Percentiles rank a stretch among this genome's conserved stretches.
phyloP scores from a whole-genome alignment of 2,329 filamentous ascomycete genomes.

The Ilyonectria mors-panacis region DNA sequence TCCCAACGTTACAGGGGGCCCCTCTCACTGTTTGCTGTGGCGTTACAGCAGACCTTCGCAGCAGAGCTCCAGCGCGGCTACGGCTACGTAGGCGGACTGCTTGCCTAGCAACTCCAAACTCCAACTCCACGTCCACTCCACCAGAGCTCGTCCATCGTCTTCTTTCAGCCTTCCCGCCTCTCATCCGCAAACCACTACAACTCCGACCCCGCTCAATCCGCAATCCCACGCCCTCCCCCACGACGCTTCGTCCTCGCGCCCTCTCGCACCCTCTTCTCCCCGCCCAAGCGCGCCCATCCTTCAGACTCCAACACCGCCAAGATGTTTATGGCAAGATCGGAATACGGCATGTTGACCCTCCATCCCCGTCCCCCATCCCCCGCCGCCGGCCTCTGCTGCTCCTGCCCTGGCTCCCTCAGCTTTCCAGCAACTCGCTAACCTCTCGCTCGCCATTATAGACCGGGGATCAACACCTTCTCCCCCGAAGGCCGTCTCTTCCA shows the following conservation, averaged over 20 bases:
- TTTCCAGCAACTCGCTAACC: slow-evolving; percentile 36
- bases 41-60: not conserved
- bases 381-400: slow-evolving; percentile 38
- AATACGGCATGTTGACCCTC: slow-evolving; percentile 85
- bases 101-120: slow-evolving; percentile 53
- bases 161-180: slow-evolving; percentile 39
- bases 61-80: slow-evolving; percentile 41
- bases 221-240: not conserved
- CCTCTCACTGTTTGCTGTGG: slow-evolving; percentile 2
- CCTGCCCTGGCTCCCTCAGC: not conserved
- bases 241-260: slow-evolving; percentile 2
- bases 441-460: slow-evolving; percentile 68
- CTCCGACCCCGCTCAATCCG: slow-evolving; percentile 9
- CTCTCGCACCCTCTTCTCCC: slow-evolving; percentile 13
- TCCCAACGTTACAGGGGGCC: slow-evolving; percentile 7
- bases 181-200: slow-evolving; percentile 22
- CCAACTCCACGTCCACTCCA: slow-evolving; percentile 32
- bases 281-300: slow-evolving; percentile 16
- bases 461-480: slow-evolving; percentile 99
- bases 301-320: slow-evolving; percentile 62
- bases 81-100: slow-evolving; percentile 57
- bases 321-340: slow-evolving; percentile 99
- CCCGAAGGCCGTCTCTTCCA: slow-evolving; percentile 99
- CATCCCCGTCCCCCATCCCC: slow-evolving; percentile 40
- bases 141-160: slow-evolving; percentile 40